These are phyloP conservation scores for Paracamarosporium sp. DNA, from an alignment of 2,329 filamentous ascomycete genomes.

Conservation along the genomic window DNA sequence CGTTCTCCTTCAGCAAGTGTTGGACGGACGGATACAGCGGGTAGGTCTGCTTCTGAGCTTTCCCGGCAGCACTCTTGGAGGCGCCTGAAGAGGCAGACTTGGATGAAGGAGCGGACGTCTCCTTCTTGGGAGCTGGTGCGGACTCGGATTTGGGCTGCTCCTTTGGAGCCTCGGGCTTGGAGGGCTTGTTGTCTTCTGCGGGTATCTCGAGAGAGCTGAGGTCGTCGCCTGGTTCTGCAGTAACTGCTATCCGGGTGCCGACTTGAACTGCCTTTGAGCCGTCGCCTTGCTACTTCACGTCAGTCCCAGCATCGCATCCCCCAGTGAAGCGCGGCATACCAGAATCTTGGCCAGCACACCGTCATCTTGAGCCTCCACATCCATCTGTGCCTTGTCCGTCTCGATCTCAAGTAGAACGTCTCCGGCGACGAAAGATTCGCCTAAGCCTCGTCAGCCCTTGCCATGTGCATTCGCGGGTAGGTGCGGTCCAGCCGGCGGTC, in stretches of 20 bases:
- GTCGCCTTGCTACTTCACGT: constrained; percentile 60
- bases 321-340: constrained; percentile 35
- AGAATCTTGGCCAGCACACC: constrained; percentile 86
- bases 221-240: constrained; percentile 84
- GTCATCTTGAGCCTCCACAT: constrained; percentile 91
- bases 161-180: constrained; percentile 47
- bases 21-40: constrained; percentile 84
- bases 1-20: constrained; percentile 80
- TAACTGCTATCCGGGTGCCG: constrained; percentile 79
- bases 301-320: constrained; percentile 5
- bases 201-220: constrained; percentile 76
- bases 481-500: constrained; percentile 10
- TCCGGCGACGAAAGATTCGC: constrained; percentile 79
- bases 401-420: constrained; percentile 92
- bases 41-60: constrained; percentile 70
- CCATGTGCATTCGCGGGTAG: background rate
- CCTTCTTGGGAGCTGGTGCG: constrained; percentile 38
- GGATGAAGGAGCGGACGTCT: constrained; percentile 39
- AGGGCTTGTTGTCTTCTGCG: constrained; percentile 63
- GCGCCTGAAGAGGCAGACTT: constrained; percentile 30
- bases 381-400: constrained; percentile 94
- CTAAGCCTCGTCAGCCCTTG: constrained; percentile 37
- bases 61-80: constrained; percentile 45
- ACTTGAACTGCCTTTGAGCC: constrained; percentile 80
- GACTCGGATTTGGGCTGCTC: constrained; percentile 36